These are phyloP conservation scores for Peronospora farinosa DNA, from an alignment of 352 stramenopile genomes.

Conservation along the genomic window DNA sequence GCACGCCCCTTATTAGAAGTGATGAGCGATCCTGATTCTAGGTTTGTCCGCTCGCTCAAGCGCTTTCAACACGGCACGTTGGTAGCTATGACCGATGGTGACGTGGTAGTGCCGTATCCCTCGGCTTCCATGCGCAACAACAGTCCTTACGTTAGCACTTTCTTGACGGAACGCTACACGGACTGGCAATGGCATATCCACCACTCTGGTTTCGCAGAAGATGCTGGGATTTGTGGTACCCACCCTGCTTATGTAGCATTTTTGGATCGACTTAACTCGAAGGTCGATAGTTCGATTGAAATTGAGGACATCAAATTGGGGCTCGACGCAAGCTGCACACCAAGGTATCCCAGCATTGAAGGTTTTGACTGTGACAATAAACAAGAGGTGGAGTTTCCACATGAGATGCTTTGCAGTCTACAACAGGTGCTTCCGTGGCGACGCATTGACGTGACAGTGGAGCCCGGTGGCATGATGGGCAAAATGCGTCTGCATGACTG, in stretches of 20 bases:
- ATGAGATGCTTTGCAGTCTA: slow-evolving; percentile 50
- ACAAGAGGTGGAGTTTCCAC: slow-evolving; percentile 69
- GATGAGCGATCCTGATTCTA: slow-evolving; percentile 56
- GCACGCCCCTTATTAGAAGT: slow-evolving; percentile 43
- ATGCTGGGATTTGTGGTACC: not conserved
- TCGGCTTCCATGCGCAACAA: slow-evolving; percentile 68
- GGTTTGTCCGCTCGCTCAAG: slow-evolving; percentile 48
- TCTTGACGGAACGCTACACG: slow-evolving; percentile 45
- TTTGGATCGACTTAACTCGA: slow-evolving; percentile 30
- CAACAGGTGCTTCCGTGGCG: slow-evolving; percentile 51
- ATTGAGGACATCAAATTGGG: slow-evolving; percentile 34
- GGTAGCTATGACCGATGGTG: slow-evolving; percentile 70
- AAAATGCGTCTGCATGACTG: slow-evolving; percentile 76
- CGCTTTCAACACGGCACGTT: slow-evolving; percentile 56
- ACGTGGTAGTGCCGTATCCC: slow-evolving; percentile 64
- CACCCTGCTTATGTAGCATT: slow-evolving; percentile 18
- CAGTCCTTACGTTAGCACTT: slow-evolving; percentile 53
- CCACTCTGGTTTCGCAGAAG: slow-evolving; percentile 48
- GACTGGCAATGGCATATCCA: slow-evolving; percentile 69
- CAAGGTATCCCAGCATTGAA: slow-evolving; percentile 52
- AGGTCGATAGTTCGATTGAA: slow-evolving; percentile 40
- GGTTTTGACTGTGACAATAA: slow-evolving; percentile 69
- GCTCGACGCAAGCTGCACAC: slow-evolving; percentile 29
- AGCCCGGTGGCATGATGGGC: slow-evolving; percentile 54
- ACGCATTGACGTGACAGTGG: slow-evolving; percentile 60